phyloP scores from a whole-genome alignment of 202 grass and related monocot species.

The Panicum virgatum region DNA sequence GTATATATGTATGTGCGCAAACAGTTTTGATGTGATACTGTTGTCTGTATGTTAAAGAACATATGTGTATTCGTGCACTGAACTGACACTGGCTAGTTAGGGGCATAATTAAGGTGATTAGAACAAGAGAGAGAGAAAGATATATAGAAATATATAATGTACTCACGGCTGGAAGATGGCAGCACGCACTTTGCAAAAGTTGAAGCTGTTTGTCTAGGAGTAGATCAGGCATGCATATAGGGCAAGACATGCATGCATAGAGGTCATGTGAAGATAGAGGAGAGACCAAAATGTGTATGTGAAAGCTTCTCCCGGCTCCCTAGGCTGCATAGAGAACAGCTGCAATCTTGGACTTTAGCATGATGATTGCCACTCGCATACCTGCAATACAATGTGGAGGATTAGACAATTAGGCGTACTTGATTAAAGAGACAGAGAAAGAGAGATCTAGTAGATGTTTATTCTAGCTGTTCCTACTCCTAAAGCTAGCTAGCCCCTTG shows the following conservation, averaged over 20 bases:
- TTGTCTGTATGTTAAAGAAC: slow-evolving; percentile 46
- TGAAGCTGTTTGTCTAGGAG: slow-evolving; percentile 42
- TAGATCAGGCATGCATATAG: slow-evolving; percentile 24
- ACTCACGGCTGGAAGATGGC: slow-evolving; percentile 36
- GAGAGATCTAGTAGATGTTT: slow-evolving; percentile 50
- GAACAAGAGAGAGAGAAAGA: slow-evolving; percentile 18
- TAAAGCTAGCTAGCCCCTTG: not conserved
- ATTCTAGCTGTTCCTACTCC: slow-evolving; percentile 34
- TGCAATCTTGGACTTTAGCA: slow-evolving; percentile 63
- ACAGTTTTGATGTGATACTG: slow-evolving; percentile 37
- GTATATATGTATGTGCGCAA: slow-evolving; percentile 21
- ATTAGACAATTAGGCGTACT: slow-evolving; percentile 50
- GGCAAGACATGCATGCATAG: slow-evolving; percentile 16
- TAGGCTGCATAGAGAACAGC: slow-evolving; percentile 51
- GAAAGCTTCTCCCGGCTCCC: slow-evolving; percentile 49
- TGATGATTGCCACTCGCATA: slow-evolving; percentile 52
- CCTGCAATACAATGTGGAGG: slow-evolving; percentile 47
- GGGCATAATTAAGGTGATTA: slow-evolving; percentile 33
- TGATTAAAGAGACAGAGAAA: slow-evolving; percentile 66
- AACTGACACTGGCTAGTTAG: slow-evolving; percentile 43
- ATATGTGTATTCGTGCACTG: slow-evolving; percentile 54
- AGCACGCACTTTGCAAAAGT: slow-evolving; percentile 43
- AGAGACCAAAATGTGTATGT: slow-evolving; percentile 30
- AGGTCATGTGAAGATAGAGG: slow-evolving; percentile 46
- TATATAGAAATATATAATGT: slow-evolving; percentile 4